These are phyloP conservation scores for Malus sieversii DNA, from an alignment of 306 rosid species.

Conservation along the genomic window DNA sequence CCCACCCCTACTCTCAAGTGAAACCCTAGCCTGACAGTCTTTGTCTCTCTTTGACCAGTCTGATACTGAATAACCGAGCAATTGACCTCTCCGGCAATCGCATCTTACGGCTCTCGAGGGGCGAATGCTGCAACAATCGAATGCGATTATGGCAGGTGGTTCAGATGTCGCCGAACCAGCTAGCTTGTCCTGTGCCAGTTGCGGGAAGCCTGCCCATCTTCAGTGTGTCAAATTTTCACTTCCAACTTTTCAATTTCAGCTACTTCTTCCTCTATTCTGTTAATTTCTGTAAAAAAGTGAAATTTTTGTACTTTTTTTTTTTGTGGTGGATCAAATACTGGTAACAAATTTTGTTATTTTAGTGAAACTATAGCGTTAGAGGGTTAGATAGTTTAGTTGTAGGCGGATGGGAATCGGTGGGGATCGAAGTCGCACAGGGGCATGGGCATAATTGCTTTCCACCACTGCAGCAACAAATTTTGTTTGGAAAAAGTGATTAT, in stretches of 20 bases:
- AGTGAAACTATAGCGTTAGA: too few relatives aligned
- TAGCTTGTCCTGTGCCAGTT: conserved; percentile 52
- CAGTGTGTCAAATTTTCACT: conserved; percentile 41
- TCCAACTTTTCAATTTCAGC: background rate
- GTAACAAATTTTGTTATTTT: too few relatives aligned
- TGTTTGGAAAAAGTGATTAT: background rate
- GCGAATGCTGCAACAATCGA: background rate
- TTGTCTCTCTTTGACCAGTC: background rate
- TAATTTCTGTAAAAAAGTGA: background rate
- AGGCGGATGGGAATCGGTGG: too few relatives aligned
- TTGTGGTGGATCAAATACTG: background rate
- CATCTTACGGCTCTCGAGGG: background rate
- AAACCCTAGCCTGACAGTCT: background rate
- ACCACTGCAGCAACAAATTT: background rate
- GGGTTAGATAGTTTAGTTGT: too few relatives aligned
- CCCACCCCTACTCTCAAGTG: too few relatives aligned
- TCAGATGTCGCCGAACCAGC: conserved; percentile 35
- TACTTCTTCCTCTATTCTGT: background rate
- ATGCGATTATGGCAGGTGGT: conserved; percentile 45
- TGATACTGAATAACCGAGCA: background rate
- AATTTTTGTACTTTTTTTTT: background rate
- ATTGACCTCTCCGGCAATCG: conserved; percentile 1
- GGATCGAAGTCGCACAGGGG: too few relatives aligned
- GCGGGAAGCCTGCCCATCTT: conserved; percentile 75
- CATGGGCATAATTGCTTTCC: too few relatives aligned